Evolutionary conservation across 768 basidiomycete genomes (phyloP), one percentile per base, ranked within the genome.

Genomic region (Tricholoma hemisulphureum): DNA sequence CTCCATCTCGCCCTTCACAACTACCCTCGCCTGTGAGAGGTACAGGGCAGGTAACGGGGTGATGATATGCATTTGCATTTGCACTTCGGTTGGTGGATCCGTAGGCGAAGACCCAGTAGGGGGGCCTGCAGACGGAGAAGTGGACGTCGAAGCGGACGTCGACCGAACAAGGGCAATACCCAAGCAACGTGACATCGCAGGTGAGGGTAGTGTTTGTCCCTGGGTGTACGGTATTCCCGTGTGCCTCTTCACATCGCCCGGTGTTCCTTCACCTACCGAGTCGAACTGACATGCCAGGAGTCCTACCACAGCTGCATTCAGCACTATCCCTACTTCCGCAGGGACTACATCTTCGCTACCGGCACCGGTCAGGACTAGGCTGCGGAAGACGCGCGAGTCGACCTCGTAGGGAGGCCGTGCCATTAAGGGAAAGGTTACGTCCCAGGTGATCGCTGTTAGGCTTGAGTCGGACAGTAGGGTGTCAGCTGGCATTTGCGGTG

Each of bases 1-100:
- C 69, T 95, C 93, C 65, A 95, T 76, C 67, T 94, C 93, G 7
- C 95, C 95, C 69, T 91, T 94, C 46, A 96, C 85, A 3, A 96
- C 65, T 16, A 84, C 74, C 4, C 83, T 73, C 21, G 66, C 67
- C 14, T 68, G 63, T 0, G 65, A 60, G 2, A 96, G 77, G 1
- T 78, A 39, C 0, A 66, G 53, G 0, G 81, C 71, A 0, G 87
- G 84, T 1, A 94, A 59, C 0, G 95, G 93, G 0, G 95, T 93
- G 32, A 97, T 75, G n/a, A 97, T 62, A 31, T 96, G 93, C 32
- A 95, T 72, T 41, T 77, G 71, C 14, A 34, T 34, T 13, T 29
- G 46, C 28, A 29, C 14, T 13, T 16, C 4, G 14, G 23, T 28
- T n/a, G 6, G 77, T 63, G 3, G 21, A 21, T 31, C 39, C 24